Percentiles rank a stretch among this genome's conserved stretches.
Conservation (phyloP, 352 stramenopile species). For the Globisporangium megalacanthum region DNA sequence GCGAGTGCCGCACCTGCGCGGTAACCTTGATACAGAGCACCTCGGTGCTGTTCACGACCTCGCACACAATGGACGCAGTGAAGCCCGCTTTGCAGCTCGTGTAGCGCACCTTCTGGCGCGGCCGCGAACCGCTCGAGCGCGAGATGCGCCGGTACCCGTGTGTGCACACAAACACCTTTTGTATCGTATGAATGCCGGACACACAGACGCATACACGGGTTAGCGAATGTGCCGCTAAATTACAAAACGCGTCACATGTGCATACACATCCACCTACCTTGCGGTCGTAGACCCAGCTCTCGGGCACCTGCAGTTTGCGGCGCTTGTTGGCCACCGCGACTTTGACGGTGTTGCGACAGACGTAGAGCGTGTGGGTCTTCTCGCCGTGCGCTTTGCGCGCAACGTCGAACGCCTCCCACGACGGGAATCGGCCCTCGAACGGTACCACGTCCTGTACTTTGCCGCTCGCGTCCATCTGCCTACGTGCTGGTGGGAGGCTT, state of each 20-base stretch:
- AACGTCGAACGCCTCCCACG: slow-evolving; percentile 72
- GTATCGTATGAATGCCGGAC: no score
- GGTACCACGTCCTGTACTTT: slow-evolving; percentile 55
- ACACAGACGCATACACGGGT: not conserved
- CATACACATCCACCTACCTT: slow-evolving; percentile 26
- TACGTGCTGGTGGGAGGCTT: no score
- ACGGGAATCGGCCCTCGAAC: slow-evolving; percentile 64
- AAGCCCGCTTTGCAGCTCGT: slow-evolving; percentile 65
- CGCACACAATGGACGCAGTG: slow-evolving; percentile 52
- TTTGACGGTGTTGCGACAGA: slow-evolving; percentile 74
- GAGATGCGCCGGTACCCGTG: slow-evolving; percentile 68
- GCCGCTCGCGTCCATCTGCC: slow-evolving; percentile 7
- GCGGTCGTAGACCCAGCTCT: slow-evolving; percentile 60
- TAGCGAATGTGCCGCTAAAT: no score
- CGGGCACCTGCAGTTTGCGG: slow-evolving; percentile 59
- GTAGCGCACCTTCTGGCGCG: slow-evolving; percentile 61
- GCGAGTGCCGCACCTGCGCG: slow-evolving; percentile 12
- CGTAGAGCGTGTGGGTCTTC: slow-evolving; percentile 78
- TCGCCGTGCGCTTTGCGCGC: slow-evolving; percentile 61
- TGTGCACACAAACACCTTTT: slow-evolving; percentile 65
- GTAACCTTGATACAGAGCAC: slow-evolving; percentile 64
- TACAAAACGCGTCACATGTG: no score
- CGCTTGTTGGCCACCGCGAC: slow-evolving; percentile 68
- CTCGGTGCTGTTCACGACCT: slow-evolving; percentile 41
- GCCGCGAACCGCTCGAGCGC: slow-evolving; percentile 51